Base-by-base conservation (phyloP, 2,329 filamentous ascomycete genomes). In the Ophiostoma sp. region DNA sequence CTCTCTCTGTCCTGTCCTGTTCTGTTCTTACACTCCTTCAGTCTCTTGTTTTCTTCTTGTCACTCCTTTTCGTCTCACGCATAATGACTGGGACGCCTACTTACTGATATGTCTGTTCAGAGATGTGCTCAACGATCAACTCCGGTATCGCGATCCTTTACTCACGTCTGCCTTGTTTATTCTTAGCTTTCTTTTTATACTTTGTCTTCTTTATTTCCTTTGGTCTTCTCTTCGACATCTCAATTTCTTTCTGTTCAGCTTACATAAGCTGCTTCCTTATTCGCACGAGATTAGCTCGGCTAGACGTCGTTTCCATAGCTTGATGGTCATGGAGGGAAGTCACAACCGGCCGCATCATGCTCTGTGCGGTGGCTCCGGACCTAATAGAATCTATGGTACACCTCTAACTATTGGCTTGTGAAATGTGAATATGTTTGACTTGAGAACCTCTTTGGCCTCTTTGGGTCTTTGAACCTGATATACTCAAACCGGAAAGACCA, bases 21-120 rank as follows among this genome's bases (percentile, higher is more conserved):
- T 67, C 11, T 20, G 5, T 67, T 67, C 36, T 48, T 67, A 20
- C 65, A 67, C 65, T 67, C 65, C 23, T 67, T 67, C 39, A 67
- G n/a, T 17, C 39, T 48, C 65, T 67, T 41, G n/a, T 44, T 67
- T 67, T 67, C 39, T 67, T 67, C 65, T 65, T 65, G n/a, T 44
- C 39, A 41, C 65, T 67, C 36, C 65, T 44, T 67, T 13, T 67
- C 8, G 36, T 67, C 65, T 41, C 65, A 67, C 39, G 65, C 39
- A 41, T 67, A 67, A 67, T 67, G 65, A 67, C 65, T 67, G 65
- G 65, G 65, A 67, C 39, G 65, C 65, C n/a, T 44, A 41, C 65
- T 65, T 41, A 67, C 65, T 67, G 35, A 23, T 65, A 65, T 23
- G 62, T 13, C 62, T 65, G 62, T 27, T 65, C 35, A 65, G 62